phyloP scores from a whole-genome alignment of 139 green algal species.

The Chlamydomonas eustigma region DNA sequence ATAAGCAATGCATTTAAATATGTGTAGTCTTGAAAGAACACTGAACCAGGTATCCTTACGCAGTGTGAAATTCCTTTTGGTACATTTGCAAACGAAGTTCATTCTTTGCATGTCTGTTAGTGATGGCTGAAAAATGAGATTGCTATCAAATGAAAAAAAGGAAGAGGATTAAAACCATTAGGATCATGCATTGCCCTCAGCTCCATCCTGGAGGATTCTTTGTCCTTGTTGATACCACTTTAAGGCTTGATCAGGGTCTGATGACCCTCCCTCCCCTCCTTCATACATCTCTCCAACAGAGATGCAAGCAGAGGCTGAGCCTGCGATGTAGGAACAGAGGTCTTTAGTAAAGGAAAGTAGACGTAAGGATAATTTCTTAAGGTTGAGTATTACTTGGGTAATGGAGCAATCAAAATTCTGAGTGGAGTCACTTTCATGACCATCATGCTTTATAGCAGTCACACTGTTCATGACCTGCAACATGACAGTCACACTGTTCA shows the following conservation, averaged over 20 bases:
- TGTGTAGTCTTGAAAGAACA: no score
- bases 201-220: no score
- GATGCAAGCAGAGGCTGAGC: not conserved
- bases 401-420: not conserved
- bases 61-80: no score
- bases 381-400: not conserved
- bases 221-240: not conserved
- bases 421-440: not conserved
- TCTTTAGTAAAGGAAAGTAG: not conserved
- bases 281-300: not conserved
- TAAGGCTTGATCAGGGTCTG: not conserved
- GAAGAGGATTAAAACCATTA: no score
- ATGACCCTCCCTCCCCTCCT: not conserved
- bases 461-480: not conserved
- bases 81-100: no score
- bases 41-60: no score
- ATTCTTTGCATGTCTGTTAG: no score
- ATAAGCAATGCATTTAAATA: no score
- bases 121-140: no score
- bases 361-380: not conserved
- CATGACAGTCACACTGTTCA: not conserved
- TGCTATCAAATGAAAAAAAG: no score
- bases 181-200: no score
- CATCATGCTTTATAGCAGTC: not conserved
- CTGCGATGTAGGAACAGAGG: not conserved